Percentiles rank a stretch among this genome's conserved stretches.
phyloP scores from a whole-genome alignment of 2,329 filamentous ascomycete genomes.

The Fusarium odoratissimum region DNA sequence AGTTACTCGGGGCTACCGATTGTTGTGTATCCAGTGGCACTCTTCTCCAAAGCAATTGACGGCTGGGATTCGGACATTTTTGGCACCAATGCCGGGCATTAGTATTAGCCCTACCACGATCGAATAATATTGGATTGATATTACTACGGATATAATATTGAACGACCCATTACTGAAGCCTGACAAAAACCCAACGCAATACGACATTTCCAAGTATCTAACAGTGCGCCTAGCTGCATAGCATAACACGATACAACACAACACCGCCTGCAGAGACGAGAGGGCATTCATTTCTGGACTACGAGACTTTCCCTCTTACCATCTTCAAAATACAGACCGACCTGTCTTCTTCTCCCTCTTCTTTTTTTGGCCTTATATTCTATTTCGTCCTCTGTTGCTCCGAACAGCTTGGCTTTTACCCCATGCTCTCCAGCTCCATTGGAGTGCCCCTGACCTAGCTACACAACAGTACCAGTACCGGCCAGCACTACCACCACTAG shows the following conservation, averaged over 20 bases:
- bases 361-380: background rate
- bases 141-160: conserved; percentile 5
- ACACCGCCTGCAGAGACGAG: conserved; percentile 10
- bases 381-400: conserved; percentile 1
- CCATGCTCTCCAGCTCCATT: conserved; percentile 12
- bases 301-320: conserved; percentile 20
- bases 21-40: conserved; percentile 25
- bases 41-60: conserved; percentile 14
- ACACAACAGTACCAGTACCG: background rate
- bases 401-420: background rate
- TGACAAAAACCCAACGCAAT: conserved; percentile 35
- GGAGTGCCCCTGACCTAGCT: conserved; percentile 22
- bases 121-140: conserved; percentile 17
- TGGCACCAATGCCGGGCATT: conserved; percentile 23
- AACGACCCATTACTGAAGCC: conserved; percentile 24
- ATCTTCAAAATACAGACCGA: conserved; percentile 21
- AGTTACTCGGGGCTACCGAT: conserved; percentile 30
- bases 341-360: background rate
- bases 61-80: conserved; percentile 35
- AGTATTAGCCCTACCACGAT: conserved; percentile 25
- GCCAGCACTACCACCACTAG: conserved; percentile 6
- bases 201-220: conserved; percentile 6
- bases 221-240: conserved; percentile 3
- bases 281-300: conserved; percentile 18
- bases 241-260: conserved; percentile 29